A percentile compares a stretch with the other conserved stretches of the same genome.
Conservation (phyloP, 495 filamentous ascomycete genomes). For the Penicillium longicatenatum region DNA sequence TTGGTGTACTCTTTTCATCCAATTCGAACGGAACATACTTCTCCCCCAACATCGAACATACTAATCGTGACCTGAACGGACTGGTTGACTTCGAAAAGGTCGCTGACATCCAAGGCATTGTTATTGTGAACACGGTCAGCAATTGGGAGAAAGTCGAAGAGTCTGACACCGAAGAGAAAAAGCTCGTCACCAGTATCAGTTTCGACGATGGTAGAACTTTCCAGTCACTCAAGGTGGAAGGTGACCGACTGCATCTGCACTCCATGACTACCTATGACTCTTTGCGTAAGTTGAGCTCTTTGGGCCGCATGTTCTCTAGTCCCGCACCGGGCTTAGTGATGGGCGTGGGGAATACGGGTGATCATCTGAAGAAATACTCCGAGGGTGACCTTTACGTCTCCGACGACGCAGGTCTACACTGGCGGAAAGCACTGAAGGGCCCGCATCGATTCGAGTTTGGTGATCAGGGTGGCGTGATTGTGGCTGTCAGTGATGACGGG, state of each 20-base stretch:
- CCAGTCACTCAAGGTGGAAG: slow-evolving; percentile 59
- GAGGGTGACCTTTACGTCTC: slow-evolving; percentile 83
- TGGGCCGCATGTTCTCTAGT: slow-evolving; percentile 89
- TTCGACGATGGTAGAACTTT: slow-evolving; percentile 92
- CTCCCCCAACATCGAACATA: slow-evolving; percentile 83
- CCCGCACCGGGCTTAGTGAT: slow-evolving; percentile 90
- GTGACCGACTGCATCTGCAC: slow-evolving; percentile 76
- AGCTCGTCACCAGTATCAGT: slow-evolving; percentile 76
- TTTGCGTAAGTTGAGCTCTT: slow-evolving; percentile 54
- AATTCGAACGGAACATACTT: slow-evolving; percentile 98
- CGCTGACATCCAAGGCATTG: slow-evolving; percentile 83
- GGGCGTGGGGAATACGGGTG: slow-evolving; percentile 87
- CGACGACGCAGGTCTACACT: slow-evolving; percentile 86
- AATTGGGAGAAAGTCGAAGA: slow-evolving; percentile 78
- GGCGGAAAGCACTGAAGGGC: slow-evolving; percentile 71
- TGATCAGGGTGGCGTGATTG: slow-evolving; percentile 82
- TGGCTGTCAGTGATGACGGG: slow-evolving; percentile 71
- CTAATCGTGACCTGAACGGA: slow-evolving; percentile 72
- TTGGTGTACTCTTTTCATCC: slow-evolving; percentile 88
- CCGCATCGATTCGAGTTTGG: slow-evolving; percentile 95
- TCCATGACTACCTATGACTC: slow-evolving; percentile 70
- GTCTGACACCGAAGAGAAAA: slow-evolving; percentile 53
- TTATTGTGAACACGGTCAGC: slow-evolving; percentile 84
- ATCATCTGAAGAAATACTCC: slow-evolving; percentile 62
- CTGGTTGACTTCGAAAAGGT: slow-evolving; percentile 94